phyloP scores from a whole-genome alignment of 2,329 filamentous ascomycete genomes.

The Aspergillus tanneri region DNA sequence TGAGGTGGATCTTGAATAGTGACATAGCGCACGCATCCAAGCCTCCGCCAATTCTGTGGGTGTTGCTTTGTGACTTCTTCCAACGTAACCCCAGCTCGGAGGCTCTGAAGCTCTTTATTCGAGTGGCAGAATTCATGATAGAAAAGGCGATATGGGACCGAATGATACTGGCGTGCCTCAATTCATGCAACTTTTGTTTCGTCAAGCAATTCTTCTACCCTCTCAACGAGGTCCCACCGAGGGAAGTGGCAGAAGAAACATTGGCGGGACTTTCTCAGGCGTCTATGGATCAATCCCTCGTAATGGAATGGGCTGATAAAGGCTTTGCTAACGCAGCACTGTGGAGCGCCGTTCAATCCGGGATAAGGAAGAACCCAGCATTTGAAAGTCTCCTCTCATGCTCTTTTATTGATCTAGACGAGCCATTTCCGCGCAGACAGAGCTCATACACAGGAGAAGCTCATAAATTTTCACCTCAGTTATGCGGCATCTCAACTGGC shows the following conservation, averaged over 20 bases:
- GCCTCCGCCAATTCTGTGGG: neutral
- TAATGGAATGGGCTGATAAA: neutral
- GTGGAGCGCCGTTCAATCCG: neutral
- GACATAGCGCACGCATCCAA: neutral
- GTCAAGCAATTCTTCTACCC: neutral
- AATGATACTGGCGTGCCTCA: neutral
- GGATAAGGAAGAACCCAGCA: neutral
- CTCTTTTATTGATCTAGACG: neutral
- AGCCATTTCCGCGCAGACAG: neutral
- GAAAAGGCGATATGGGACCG: neutral
- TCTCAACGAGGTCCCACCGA: neutral
- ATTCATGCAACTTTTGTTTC: neutral
- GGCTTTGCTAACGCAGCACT: neutral
- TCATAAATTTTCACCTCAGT: too few relatives aligned
- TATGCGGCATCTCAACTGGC: neutral
- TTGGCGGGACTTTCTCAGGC: neutral
- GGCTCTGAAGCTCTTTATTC: neutral
- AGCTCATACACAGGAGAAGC: too few relatives aligned
- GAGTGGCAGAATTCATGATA: neutral
- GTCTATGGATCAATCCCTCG: neutral
- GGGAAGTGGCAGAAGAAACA: neutral
- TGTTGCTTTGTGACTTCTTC: neutral
- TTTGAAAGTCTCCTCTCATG: neutral
- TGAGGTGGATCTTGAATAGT: neutral
- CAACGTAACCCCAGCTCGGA: neutral